phyloP scores from a whole-genome alignment of 2,329 filamentous ascomycete species.

The Pseudogymnoascus sp. region DNA sequence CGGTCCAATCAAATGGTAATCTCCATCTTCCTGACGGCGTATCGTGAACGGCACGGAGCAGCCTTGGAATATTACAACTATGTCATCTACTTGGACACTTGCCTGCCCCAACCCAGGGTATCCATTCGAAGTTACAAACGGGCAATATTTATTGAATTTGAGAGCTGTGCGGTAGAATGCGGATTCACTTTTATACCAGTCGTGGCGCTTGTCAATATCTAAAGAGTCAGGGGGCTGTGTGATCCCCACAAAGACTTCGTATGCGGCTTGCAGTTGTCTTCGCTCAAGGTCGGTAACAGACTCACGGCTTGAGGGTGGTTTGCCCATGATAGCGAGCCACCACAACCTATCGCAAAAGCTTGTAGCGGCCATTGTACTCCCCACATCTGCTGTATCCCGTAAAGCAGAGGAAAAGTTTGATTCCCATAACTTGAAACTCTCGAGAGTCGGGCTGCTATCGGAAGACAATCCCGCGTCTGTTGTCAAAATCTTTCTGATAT shows the following conservation, averaged over 20 bases:
- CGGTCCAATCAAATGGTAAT: neutral
- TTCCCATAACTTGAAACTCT: neutral
- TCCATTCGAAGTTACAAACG: neutral
- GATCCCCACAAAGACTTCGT: neutral
- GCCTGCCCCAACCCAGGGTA: neutral
- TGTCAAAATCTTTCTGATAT: neutral
- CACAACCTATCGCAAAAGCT: neutral
- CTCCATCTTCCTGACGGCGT: neutral
- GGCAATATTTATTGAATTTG: neutral
- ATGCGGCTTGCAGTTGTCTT: neutral
- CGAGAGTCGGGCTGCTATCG: neutral
- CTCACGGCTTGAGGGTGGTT: neutral
- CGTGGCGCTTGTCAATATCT: neutral
- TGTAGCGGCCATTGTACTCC: neutral
- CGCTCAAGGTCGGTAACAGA: neutral
- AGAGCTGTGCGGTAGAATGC: neutral
- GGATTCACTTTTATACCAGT: neutral
- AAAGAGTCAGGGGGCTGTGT: neutral
- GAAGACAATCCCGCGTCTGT: neutral
- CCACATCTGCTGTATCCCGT: neutral
- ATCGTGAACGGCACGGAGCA: neutral
- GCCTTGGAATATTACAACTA: neutral
- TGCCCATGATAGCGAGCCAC: neutral
- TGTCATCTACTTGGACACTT: neutral
- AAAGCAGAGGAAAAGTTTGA: neutral